phyloP scores from a whole-genome alignment of 352 stramenopile genomes.

The Phytophthora litchii region DNA sequence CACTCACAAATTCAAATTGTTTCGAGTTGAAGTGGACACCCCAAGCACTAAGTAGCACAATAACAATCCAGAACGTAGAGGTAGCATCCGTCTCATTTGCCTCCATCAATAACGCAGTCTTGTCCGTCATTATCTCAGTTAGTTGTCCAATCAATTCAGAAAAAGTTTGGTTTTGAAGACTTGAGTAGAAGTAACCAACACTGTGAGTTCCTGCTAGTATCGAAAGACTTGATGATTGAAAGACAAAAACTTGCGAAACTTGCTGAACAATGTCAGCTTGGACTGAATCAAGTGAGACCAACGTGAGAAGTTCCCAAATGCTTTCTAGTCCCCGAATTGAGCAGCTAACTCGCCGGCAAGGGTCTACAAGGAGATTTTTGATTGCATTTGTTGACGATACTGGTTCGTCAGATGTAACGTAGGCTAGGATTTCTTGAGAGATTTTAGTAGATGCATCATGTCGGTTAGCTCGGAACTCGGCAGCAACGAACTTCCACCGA shows the following conservation, averaged over 20 bases:
- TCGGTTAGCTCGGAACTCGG: not conserved
- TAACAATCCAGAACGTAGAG: conserved; percentile 33
- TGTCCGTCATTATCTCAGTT: conserved; percentile 44
- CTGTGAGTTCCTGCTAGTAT: conserved; percentile 19
- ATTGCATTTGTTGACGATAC: conserved; percentile 34
- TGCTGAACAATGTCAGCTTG: conserved; percentile 58
- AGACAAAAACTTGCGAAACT: conserved; percentile 58
- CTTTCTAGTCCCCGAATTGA: conserved; percentile 49
- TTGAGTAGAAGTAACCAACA: conserved; percentile 40
- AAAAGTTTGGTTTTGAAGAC: conserved; percentile 38
- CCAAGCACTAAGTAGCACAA: conserved; percentile 48
- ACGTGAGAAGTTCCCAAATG: conserved; percentile 48
- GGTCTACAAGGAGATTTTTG: conserved; percentile 46
- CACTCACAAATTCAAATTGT: conserved; percentile 60
- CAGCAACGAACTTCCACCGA: conserved; percentile 41
- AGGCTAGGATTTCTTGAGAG: conserved; percentile 39
- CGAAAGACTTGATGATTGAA: conserved; percentile 14
- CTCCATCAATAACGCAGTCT: conserved; percentile 28
- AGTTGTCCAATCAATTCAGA: conserved; percentile 40
- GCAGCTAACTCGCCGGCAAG: conserved; percentile 51
- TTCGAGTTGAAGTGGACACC: conserved; percentile 41
- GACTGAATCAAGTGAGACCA: conserved; percentile 54
- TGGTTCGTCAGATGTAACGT: conserved; percentile 36
- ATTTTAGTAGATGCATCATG: conserved; percentile 3
- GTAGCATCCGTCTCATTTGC: conserved; percentile 5